Evolutionary conservation across 1,284 basidiomycete genomes (phyloP).

Genomic region (Pseudozyma sp.): DNA sequence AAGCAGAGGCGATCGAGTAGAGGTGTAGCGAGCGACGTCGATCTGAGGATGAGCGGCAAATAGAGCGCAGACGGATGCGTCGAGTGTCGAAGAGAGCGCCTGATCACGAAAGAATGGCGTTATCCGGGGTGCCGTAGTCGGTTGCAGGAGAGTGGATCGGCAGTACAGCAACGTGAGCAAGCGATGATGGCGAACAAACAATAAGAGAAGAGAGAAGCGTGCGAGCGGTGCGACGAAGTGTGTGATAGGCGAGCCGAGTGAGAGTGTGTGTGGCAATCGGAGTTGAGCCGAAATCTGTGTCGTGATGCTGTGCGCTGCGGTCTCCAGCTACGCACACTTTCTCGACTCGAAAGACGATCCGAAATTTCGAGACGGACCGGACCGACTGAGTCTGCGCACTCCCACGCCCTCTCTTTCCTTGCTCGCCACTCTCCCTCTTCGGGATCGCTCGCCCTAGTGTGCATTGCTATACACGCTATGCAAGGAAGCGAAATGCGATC

Average conservation of each 20-base stretch:
- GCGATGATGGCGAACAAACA: slow-evolving; percentile 7
- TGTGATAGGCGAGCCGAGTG: background rate
- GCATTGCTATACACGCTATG: too few species aligned
- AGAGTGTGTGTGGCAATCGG: background rate
- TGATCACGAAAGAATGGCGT: slow-evolving; percentile 45
- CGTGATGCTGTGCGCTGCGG: background rate
- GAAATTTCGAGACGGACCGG: too few species aligned
- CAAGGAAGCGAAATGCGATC: background rate
- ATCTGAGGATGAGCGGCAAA: background rate
- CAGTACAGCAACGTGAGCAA: slow-evolving; percentile 2
- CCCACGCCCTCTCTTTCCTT: background rate
- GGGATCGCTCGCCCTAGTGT: too few species aligned
- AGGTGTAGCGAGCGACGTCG: slow-evolving; percentile 3
- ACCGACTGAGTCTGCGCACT: too few species aligned
- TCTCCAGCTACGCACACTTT: too few species aligned
- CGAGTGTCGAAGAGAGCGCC: background rate
- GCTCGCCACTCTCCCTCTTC: background rate
- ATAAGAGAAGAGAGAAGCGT: background rate
- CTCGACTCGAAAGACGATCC: too few species aligned
- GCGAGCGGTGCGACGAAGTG: background rate
- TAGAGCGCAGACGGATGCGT: slow-evolving; percentile 16
- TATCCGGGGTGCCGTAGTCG: slow-evolving; percentile 25
- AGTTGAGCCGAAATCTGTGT: background rate
- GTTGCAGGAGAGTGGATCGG: background rate
- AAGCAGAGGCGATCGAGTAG: slow-evolving; percentile 8